Evolutionary conservation across 2,329 filamentous ascomycete genomes (phyloP).

Genomic region (Claviceps capensis): DNA sequence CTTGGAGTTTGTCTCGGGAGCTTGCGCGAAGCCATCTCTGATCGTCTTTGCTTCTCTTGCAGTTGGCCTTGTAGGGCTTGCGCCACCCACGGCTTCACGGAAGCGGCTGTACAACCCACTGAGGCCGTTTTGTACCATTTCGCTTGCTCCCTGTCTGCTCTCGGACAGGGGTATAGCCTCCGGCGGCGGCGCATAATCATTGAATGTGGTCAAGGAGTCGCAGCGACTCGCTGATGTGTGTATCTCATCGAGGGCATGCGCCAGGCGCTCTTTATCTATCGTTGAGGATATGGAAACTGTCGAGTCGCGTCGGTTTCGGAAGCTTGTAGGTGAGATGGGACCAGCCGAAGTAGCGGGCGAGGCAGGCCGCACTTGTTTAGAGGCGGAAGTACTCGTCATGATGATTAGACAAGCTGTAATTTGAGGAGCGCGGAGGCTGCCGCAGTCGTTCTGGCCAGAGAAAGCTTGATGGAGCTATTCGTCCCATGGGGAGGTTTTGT

Average conservation of each 20-base stretch:
- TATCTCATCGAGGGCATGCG: conserved; percentile 71
- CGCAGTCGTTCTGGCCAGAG: conserved; percentile 6
- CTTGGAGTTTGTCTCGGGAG: conserved; percentile 23
- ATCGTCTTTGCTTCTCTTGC: conserved; percentile 18
- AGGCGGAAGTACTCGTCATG: conserved; percentile 18
- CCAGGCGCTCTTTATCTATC: conserved; percentile 57
- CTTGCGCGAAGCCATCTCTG: conserved; percentile 21
- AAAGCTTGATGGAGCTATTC: neutral
- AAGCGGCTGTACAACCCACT: conserved; percentile 82
- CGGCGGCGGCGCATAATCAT: conserved; percentile 71
- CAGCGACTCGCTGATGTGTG: conserved; percentile 80
- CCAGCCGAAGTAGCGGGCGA: conserved; percentile 13
- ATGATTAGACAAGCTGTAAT: neutral
- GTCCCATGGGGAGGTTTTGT: conserved; percentile 2
- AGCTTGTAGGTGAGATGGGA: conserved; percentile 15
- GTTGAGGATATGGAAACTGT: conserved; percentile 27
- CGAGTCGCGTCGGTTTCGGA: conserved; percentile 24
- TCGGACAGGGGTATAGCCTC: conserved; percentile 45
- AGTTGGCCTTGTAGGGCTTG: conserved; percentile 29
- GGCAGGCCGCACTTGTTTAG: conserved; percentile 17
- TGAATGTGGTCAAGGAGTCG: conserved; percentile 79
- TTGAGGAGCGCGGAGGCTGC: neutral
- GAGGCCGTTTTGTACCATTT: conserved; percentile 70
- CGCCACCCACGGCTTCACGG: conserved; percentile 65
- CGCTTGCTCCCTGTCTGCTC: conserved; percentile 54